phyloP scores from a whole-genome alignment of 495 filamentous ascomycete genomes.

The Aspergillus carlsbadensis region DNA sequence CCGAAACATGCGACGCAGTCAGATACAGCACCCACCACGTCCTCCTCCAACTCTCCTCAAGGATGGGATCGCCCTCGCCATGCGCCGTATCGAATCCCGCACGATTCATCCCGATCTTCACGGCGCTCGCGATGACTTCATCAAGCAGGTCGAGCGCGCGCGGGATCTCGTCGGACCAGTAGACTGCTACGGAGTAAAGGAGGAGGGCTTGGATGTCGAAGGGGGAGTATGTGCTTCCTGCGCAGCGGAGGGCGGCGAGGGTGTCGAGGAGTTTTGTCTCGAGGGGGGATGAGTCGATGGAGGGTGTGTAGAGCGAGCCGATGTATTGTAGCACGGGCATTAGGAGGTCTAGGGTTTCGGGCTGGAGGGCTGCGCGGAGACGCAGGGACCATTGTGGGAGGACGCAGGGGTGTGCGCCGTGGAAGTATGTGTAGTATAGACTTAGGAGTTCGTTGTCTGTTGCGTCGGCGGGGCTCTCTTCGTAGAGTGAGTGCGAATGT shows the following conservation, averaged over 20 bases:
- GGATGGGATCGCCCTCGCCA: slow-evolving; percentile 22
- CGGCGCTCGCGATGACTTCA: slow-evolving; percentile 36
- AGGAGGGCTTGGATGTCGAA: slow-evolving; percentile 25
- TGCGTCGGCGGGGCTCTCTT: slow-evolving; percentile 37
- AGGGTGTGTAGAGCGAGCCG: neutral
- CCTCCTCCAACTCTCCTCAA: slow-evolving; percentile 33
- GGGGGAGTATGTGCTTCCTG: slow-evolving; percentile 60
- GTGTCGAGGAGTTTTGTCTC: slow-evolving; percentile 62
- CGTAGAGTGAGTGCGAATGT: too few species aligned
- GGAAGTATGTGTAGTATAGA: slow-evolving; percentile 32
- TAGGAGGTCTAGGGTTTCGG: neutral
- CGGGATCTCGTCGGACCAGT: slow-evolving; percentile 29
- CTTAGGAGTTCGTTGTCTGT: slow-evolving; percentile 23
- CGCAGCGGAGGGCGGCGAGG: slow-evolving; percentile 55
- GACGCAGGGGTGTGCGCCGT: slow-evolving; percentile 43
- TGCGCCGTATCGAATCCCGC: slow-evolving; percentile 20
- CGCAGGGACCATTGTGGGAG: slow-evolving; percentile 21
- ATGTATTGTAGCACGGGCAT: neutral
- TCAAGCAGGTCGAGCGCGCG: slow-evolving; percentile 26
- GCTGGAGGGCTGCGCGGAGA: slow-evolving; percentile 18
- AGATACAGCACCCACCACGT: slow-evolving; percentile 41
- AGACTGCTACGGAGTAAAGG: slow-evolving; percentile 39
- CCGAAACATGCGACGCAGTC: slow-evolving; percentile 29
- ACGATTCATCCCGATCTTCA: slow-evolving; percentile 28
- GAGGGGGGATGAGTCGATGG: slow-evolving; percentile 46